Evolutionary conservation across 164 flowering plant species (phyloP).

Genomic region (Malania oleifera): DNA sequence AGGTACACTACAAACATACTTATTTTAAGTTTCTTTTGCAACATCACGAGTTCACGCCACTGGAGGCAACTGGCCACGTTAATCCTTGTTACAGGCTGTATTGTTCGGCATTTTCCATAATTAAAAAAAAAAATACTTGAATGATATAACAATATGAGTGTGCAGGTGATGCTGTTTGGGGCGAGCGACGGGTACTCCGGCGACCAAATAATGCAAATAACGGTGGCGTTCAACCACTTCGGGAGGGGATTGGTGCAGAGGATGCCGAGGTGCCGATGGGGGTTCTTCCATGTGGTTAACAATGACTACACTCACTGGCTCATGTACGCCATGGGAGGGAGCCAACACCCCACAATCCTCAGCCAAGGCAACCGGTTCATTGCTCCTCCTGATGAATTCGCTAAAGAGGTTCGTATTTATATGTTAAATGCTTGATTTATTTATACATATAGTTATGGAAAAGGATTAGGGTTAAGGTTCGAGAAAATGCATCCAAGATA

Average conservation of each 20-base stretch:
- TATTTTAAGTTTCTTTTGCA: no score
- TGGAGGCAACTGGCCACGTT: no score
- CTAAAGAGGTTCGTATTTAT: slow-evolving; percentile 43
- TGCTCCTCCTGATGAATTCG: slow-evolving; percentile 33
- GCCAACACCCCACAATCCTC: slow-evolving; percentile 60
- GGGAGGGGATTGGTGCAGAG: slow-evolving; percentile 65
- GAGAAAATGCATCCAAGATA: no score
- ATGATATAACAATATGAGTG: no score
- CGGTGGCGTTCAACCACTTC: slow-evolving; percentile 72
- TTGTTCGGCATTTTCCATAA: no score
- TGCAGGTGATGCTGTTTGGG: slow-evolving; percentile 73
- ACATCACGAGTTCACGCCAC: no score
- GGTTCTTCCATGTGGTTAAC: slow-evolving; percentile 69
- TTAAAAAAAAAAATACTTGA: no score
- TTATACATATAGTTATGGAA: background rate
- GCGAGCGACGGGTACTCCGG: slow-evolving; percentile 37
- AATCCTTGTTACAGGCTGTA: no score
- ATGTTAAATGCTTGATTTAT: no score
- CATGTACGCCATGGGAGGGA: slow-evolving; percentile 90
- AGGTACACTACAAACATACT: no score
- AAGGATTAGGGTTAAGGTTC: background rate
- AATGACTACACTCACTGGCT: slow-evolving; percentile 79
- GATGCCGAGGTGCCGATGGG: slow-evolving; percentile 77
- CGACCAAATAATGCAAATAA: slow-evolving; percentile 60
- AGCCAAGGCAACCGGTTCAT: slow-evolving; percentile 81